Evolutionary conservation across 345 rosid species (phyloP).

Genomic region (Laguncularia racemosa): DNA sequence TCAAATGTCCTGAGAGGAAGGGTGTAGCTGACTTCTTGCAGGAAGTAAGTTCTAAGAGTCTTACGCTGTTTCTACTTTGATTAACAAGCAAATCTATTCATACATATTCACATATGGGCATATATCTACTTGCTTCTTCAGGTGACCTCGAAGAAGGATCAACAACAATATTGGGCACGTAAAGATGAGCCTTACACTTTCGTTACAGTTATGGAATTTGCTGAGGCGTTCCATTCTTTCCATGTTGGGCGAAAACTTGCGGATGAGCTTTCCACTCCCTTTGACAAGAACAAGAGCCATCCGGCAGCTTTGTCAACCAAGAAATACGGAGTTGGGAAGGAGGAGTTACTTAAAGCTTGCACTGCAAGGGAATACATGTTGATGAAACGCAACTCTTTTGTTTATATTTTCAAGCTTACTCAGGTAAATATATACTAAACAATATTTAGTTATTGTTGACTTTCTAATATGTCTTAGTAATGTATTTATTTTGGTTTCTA

Average conservation of each 20-base stretch:
- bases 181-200: slow-evolving; percentile 41
- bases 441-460: not conserved
- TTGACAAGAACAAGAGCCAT: slow-evolving; percentile 40
- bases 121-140: slow-evolving; percentile 6
- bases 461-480: not conserved
- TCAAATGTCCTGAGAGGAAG: slow-evolving; percentile 71
- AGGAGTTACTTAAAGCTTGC: slow-evolving; percentile 49
- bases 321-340: slow-evolving; percentile 39
- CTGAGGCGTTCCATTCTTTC: slow-evolving; percentile 43
- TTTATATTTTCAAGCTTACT: slow-evolving; percentile 40
- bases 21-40: slow-evolving; percentile 74
- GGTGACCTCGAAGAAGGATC: slow-evolving; percentile 79
- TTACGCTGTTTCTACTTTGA: not conserved
- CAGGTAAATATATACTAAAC: slow-evolving; percentile 20
- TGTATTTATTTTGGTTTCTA: not conserved
- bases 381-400: slow-evolving; percentile 54
- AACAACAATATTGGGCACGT: slow-evolving; percentile 53
- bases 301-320: slow-evolving; percentile 46
- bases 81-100: not conserved
- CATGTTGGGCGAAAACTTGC: slow-evolving; percentile 25
- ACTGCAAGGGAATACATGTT: slow-evolving; percentile 43
- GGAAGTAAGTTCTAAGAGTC: slow-evolving; percentile 43
- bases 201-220: slow-evolving; percentile 37
- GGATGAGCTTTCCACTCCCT: slow-evolving; percentile 41
- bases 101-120: not conserved